phyloP scores from a whole-genome alignment of 176 grass and related monocot genomes.

The Calamus simplicifolius region DNA sequence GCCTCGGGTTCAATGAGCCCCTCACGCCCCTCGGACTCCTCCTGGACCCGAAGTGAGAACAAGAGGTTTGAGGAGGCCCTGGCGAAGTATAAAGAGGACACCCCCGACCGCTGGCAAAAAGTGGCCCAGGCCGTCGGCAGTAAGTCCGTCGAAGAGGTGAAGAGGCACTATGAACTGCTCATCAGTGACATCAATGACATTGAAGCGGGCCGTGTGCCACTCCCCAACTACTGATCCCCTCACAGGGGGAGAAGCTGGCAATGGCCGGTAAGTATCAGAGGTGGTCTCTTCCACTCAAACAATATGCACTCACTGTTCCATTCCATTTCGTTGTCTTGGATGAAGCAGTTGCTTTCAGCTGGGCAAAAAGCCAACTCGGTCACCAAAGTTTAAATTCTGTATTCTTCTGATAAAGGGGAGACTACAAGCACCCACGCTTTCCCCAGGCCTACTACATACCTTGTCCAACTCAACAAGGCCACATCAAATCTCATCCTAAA shows the following conservation, averaged over 20 bases:
- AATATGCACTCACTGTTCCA: too few species aligned
- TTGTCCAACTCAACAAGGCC: too few species aligned
- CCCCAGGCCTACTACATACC: too few species aligned
- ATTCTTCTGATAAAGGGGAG: too few species aligned
- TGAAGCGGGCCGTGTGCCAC: not conserved
- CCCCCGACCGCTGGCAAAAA: conserved; percentile 13
- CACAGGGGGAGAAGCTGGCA: not conserved
- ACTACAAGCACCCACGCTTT: too few species aligned
- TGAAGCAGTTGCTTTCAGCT: too few species aligned
- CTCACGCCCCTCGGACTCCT: not conserved
- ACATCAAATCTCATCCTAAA: too few species aligned
- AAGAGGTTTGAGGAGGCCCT: conserved; percentile 10
- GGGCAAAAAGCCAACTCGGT: too few species aligned
- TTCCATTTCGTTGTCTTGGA: too few species aligned
- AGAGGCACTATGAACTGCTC: conserved; percentile 9
- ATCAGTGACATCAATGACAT: not conserved
- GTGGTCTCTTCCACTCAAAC: too few species aligned
- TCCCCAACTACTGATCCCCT: conserved; percentile 6
- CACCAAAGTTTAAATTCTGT: too few species aligned
- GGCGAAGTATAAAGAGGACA: not conserved
- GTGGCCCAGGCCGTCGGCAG: conserved; percentile 4
- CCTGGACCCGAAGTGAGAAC: conserved; percentile 7
- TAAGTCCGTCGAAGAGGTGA: conserved; percentile 7
- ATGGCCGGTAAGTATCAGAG: not conserved
- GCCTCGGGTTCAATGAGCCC: not conserved